These are phyloP conservation scores for Trichocladium antarcticum DNA, from an alignment of 495 filamentous ascomycete species.

Conservation along the genomic window DNA sequence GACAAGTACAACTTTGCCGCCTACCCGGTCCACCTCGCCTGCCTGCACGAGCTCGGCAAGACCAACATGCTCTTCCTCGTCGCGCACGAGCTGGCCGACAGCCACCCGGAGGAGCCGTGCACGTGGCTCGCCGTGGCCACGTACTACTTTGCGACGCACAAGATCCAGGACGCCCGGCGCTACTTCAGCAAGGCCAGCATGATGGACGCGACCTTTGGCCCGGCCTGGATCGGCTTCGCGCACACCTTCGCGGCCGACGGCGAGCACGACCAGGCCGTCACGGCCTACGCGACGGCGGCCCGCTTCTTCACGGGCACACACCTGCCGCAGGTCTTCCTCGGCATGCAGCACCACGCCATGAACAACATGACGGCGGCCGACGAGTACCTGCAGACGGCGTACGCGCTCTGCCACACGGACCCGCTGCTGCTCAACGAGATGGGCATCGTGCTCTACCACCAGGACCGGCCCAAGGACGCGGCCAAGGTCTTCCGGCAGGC, in stretches of 20 bases:
- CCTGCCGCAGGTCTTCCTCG: slow-evolving; percentile 88
- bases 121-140: slow-evolving; percentile 90
- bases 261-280: slow-evolving; percentile 96
- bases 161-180: slow-evolving; percentile 83
- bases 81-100: slow-evolving; percentile 88
- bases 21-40: slow-evolving; percentile 86
- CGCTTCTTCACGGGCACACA: slow-evolving; percentile 95
- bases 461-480: slow-evolving; percentile 64
- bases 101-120: slow-evolving; percentile 78
- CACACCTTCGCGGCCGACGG: slow-evolving; percentile 99
- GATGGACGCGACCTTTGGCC: slow-evolving; percentile 95
- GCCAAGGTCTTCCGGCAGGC: slow-evolving; percentile 62
- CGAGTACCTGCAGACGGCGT: slow-evolving; percentile 86
- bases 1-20: slow-evolving; percentile 82
- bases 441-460: slow-evolving; percentile 87
- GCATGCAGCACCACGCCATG: slow-evolving; percentile 94
- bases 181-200: slow-evolving; percentile 96
- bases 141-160: slow-evolving; percentile 83
- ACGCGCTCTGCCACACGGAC: slow-evolving; percentile 62
- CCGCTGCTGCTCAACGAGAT: slow-evolving; percentile 91
- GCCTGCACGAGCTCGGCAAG: slow-evolving; percentile 74
- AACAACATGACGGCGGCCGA: slow-evolving; percentile 94
- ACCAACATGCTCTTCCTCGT: slow-evolving; percentile 86
- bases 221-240: slow-evolving; percentile 98
- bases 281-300: slow-evolving; percentile 92